A percentile compares a stretch with the other conserved stretches of the same genome.
Conservation (phyloP, 192 early-diverging fungal genomes). For the Coemansia sp. region DNA sequence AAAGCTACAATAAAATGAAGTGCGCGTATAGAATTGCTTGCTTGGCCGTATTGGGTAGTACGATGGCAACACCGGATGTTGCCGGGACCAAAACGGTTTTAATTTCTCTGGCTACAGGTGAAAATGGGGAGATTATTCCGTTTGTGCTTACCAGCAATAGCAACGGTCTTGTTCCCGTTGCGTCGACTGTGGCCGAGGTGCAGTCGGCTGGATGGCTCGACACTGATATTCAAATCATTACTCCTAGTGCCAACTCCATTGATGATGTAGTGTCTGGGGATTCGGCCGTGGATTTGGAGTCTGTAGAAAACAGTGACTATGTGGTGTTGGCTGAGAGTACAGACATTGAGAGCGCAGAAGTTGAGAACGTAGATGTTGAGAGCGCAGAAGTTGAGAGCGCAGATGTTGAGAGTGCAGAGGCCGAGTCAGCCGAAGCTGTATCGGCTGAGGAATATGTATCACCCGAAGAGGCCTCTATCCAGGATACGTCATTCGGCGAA, state of each 20-base stretch:
- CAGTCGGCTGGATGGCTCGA: background rate
- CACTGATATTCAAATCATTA: background rate
- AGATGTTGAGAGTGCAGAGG: background rate
- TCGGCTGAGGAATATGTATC: background rate
- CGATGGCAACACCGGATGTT: slow-evolving; percentile 25
- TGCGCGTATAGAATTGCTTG: background rate
- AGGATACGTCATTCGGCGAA: background rate
- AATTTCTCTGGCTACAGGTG: slow-evolving; percentile 36
- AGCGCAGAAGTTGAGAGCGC: background rate
- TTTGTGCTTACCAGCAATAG: slow-evolving; percentile 27
- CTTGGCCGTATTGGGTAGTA: background rate
- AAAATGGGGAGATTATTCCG: slow-evolving; percentile 33
- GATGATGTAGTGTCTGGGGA: background rate
- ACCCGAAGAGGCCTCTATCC: background rate
- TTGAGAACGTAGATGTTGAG: too few species aligned
- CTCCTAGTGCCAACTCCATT: background rate
- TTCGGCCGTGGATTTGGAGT: background rate
- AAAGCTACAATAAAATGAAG: too few species aligned
- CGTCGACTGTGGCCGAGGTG: background rate
- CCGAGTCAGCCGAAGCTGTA: background rate
- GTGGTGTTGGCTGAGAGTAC: too few species aligned
- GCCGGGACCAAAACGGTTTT: slow-evolving; percentile 40
- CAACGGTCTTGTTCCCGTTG: slow-evolving; percentile 7
- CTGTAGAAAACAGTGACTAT: background rate
- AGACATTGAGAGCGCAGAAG: too few species aligned